A percentile compares a stretch with the other conserved stretches of the same genome.
These are phyloP conservation scores for Hygrocybe punicea DNA, from an alignment of 768 basidiomycete species.

Conservation along the genomic window DNA sequence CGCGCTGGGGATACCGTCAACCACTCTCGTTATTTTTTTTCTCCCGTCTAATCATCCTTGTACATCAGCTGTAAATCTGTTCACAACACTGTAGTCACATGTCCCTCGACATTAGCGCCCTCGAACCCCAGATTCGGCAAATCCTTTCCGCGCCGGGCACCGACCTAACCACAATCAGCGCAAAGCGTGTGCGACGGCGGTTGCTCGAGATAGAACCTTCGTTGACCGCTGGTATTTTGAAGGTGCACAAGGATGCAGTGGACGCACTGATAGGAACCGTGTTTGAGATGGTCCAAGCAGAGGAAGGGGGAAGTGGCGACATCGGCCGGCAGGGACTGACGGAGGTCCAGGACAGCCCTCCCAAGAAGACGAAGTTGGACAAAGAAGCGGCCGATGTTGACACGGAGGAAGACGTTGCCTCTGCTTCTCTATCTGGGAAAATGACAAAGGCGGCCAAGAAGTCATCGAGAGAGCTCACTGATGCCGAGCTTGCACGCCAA, in stretches of 20 bases:
- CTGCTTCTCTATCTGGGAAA: slow-evolving; percentile 44
- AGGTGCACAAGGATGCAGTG: slow-evolving; percentile 63
- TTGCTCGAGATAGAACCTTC: slow-evolving; percentile 52
- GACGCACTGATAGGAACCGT: slow-evolving; percentile 65
- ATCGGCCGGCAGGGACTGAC: slow-evolving; percentile 33
- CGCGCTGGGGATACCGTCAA: no score
- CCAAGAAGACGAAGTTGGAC: slow-evolving; percentile 39
- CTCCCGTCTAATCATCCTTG: slow-evolving; percentile 5
- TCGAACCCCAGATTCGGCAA: slow-evolving; percentile 59
- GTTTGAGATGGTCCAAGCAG: slow-evolving; percentile 55
- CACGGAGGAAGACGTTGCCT: slow-evolving; percentile 31
- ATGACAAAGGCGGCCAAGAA: slow-evolving; percentile 49
- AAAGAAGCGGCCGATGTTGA: slow-evolving; percentile 31
- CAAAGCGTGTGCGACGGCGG: slow-evolving; percentile 83
- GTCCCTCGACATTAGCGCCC: slow-evolving; percentile 49
- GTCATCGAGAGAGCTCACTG: slow-evolving; percentile 47
- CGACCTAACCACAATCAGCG: slow-evolving; percentile 77
- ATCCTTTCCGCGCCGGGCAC: slow-evolving; percentile 76
- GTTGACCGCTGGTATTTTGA: slow-evolving; percentile 58
- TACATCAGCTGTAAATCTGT: not conserved
- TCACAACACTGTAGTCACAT: slow-evolving; percentile 32
- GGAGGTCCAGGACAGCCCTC: slow-evolving; percentile 24
- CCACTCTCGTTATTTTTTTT: no score
- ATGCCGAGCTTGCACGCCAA: slow-evolving; percentile 69
- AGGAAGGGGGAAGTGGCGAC: slow-evolving; percentile 28